These are phyloP conservation scores for Tricholoma sp. DNA, from an alignment of 768 basidiomycete genomes.

Conservation along the genomic window DNA sequence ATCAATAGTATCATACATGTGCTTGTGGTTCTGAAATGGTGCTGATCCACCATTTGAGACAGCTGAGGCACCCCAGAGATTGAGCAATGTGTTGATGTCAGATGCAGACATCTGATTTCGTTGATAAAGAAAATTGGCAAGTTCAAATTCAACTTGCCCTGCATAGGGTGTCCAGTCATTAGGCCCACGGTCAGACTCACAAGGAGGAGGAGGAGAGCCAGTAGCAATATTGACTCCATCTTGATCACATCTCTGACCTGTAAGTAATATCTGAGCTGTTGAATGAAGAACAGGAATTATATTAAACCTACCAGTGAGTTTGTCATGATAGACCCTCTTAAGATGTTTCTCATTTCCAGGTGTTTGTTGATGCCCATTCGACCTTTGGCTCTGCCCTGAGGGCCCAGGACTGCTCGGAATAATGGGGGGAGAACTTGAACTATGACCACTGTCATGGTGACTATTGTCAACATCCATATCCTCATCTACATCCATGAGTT, in stretches of 20 bases:
- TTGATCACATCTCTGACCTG: not conserved
- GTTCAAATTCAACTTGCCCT: not conserved
- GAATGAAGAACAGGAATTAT: not conserved
- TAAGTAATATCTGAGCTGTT: not conserved
- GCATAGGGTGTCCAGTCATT: not conserved
- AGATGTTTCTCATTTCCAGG: not conserved
- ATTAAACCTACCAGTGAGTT: not conserved
- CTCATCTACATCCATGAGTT: not conserved
- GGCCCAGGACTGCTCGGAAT: not conserved
- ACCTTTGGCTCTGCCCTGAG: not conserved
- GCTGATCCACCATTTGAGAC: slow-evolving; percentile 4
- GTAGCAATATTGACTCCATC: not conserved
- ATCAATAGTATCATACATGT: slow-evolving; percentile 24
- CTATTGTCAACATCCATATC: not conserved
- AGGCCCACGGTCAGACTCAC: not conserved
- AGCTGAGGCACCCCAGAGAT: slow-evolving; percentile 14
- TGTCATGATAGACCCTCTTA: not conserved
- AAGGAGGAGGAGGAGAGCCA: not conserved
- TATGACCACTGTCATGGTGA: not conserved
- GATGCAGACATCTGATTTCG: not conserved
- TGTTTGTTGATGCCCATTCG: not conserved
- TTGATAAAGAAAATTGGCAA: not conserved
- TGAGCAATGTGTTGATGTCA: slow-evolving; percentile 6
- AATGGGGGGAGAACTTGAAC: not conserved
- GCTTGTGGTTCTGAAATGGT: slow-evolving; percentile 18